Percentiles rank a stretch among this genome's conserved stretches.
phyloP scores from a whole-genome alignment of 2,329 filamentous ascomycete species.

The Cladosporium oxysporum region DNA sequence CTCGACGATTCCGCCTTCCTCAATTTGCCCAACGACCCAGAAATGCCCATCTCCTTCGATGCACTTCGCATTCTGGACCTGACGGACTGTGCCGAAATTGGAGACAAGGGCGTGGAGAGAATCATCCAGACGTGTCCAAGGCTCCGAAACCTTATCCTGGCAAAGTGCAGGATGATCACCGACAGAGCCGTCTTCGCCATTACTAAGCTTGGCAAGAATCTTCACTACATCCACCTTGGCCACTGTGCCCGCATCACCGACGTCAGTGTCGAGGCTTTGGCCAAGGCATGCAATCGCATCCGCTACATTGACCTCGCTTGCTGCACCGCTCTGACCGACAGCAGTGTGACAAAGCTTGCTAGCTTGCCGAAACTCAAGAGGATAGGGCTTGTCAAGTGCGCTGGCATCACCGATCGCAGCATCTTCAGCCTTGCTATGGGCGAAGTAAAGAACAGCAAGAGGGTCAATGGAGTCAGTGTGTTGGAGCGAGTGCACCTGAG shows the following conservation, averaged over 20 bases:
- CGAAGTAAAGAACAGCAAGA: constrained; percentile 45
- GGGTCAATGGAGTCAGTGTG: constrained; percentile 59
- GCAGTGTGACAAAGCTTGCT: constrained; percentile 80
- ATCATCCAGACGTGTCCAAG: constrained; percentile 86
- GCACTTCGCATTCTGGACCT: constrained; percentile 90
- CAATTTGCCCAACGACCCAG: constrained; percentile 65
- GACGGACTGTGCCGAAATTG: constrained; percentile 81
- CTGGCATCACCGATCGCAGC: constrained; percentile 83
- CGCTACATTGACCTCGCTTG: constrained; percentile 98
- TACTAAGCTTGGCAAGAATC: constrained; percentile 85
- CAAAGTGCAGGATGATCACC: constrained; percentile 91
- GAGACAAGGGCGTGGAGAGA: constrained; percentile 82
- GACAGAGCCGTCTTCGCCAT: constrained; percentile 87
- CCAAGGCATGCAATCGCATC: constrained; percentile 86
- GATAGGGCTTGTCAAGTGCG: constrained; percentile 93
- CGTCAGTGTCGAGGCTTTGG: constrained; percentile 78
- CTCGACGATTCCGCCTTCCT: constrained; percentile 90
- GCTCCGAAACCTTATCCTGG: constrained; percentile 86
- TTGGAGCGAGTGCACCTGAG: constrained; percentile 94
- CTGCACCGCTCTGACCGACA: constrained; percentile 83
- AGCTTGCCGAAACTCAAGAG: constrained; percentile 88
- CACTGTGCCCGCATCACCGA: constrained; percentile 94
- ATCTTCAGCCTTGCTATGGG: constrained; percentile 73
- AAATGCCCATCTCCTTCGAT: constrained; percentile 61
- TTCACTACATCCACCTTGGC: constrained; percentile 94